phyloP scores from a whole-genome alignment of 1,284 basidiomycete genomes.

The Fomes fomentarius region DNA sequence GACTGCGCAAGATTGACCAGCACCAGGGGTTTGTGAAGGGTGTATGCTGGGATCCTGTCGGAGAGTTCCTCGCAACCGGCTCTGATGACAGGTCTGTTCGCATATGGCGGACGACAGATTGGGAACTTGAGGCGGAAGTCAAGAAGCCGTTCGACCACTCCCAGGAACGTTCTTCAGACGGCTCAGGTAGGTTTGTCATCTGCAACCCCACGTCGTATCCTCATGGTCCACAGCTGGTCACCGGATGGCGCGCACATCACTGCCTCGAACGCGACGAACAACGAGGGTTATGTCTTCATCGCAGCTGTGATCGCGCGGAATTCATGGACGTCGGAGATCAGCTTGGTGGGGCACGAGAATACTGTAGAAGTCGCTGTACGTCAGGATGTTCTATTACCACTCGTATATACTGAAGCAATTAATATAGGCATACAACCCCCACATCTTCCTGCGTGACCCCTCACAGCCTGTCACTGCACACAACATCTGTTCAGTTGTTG shows the following conservation, averaged over 20 bases:
- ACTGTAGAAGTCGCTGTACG: conserved; percentile 94
- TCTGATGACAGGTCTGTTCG: conserved; percentile 97
- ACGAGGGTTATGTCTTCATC: conserved; percentile 94
- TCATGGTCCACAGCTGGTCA: conserved; percentile 76
- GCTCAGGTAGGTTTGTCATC: conserved; percentile 62
- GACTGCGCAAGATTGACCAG: conserved; percentile 80
- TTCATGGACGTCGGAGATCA: conserved; percentile 88
- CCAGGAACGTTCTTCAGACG: conserved; percentile 96
- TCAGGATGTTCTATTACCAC: conserved; percentile 6
- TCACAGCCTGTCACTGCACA: conserved; percentile 63
- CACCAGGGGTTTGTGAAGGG: conserved; percentile 99
- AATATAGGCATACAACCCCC: conserved; percentile 86
- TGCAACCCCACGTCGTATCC: not conserved
- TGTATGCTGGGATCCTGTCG: conserved; percentile 97
- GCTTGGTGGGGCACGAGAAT: conserved; percentile 96
- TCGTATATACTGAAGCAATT: conserved; percentile 20
- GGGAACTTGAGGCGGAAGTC: conserved; percentile 85
- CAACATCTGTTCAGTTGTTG: conserved; percentile 86
- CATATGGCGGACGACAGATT: conserved; percentile 95
- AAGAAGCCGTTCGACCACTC: conserved; percentile 92
- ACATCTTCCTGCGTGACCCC: conserved; percentile 86
- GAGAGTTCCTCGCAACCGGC: conserved; percentile 95
- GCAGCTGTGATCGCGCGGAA: conserved; percentile 92
- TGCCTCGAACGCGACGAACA: conserved; percentile 96
- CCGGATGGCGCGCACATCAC: conserved; percentile 98